Conservation (phyloP, 352 stramenopile species). For the Globisporangium splendens region DNA sequence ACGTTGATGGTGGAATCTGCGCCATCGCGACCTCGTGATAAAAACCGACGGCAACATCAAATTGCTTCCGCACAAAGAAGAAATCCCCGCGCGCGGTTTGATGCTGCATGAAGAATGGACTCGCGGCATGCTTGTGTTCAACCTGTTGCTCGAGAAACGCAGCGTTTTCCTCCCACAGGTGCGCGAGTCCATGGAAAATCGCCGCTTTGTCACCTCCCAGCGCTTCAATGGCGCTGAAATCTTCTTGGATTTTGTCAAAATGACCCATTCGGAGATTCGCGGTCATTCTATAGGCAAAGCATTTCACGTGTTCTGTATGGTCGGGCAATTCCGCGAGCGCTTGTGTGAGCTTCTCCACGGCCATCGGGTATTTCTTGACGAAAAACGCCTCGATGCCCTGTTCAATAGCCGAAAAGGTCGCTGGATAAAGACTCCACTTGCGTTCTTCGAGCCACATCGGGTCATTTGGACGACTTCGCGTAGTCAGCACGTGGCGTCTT, state of each 20-base stretch:
- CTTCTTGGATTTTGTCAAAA: conserved; percentile 42
- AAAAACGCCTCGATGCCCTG: conserved; percentile 71
- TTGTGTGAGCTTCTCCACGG: conserved; percentile 45
- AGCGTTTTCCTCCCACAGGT: conserved; percentile 65
- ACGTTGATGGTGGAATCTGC: not conserved
- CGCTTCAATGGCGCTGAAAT: conserved; percentile 51
- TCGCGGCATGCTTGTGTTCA: conserved; percentile 24
- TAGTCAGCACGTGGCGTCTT: conserved; percentile 50
- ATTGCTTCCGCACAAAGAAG: conserved; percentile 60
- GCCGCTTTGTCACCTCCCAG: conserved; percentile 68
- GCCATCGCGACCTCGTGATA: conserved; percentile 47
- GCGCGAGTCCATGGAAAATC: conserved; percentile 69
- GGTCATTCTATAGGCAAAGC: conserved; percentile 71
- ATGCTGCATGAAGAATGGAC: conserved; percentile 54
- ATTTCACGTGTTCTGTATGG: conserved; percentile 69
- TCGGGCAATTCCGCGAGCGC: conserved; percentile 45
- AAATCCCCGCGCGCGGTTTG: conserved; percentile 54
- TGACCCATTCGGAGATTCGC: conserved; percentile 57
- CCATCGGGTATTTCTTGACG: conserved; percentile 47
- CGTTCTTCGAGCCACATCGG: conserved; percentile 26
- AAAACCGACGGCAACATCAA: conserved; percentile 39
- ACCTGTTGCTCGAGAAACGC: conserved; percentile 42
- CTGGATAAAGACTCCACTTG: conserved; percentile 45
- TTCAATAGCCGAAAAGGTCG: conserved; percentile 44
- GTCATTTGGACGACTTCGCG: conserved; percentile 19